These are phyloP conservation scores for Eudorina sp. DNA, from an alignment of 139 green algal species.

Conservation along the genomic window DNA sequence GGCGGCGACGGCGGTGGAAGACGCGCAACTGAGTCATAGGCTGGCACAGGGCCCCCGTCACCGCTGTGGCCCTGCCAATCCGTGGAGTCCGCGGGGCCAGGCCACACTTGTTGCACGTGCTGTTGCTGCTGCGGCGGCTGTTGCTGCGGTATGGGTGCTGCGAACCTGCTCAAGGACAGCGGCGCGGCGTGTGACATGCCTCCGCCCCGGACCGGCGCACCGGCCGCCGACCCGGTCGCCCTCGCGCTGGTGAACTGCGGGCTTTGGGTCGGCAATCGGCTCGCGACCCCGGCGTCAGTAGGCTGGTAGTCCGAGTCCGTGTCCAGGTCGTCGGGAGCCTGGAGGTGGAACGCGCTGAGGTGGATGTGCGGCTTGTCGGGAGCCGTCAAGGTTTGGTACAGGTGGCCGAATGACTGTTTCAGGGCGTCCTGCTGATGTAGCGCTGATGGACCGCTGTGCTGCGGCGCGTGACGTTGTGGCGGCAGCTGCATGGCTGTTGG, in stretches of 20 bases:
- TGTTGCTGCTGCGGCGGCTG: background rate
- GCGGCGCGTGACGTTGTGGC: too few species aligned
- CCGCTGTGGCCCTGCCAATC: background rate
- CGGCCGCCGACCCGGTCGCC: background rate
- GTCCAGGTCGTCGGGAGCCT: slow-evolving; percentile 1
- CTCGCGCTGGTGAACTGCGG: background rate
- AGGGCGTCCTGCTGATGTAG: background rate
- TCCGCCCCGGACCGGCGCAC: background rate
- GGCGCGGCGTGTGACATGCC: too few species aligned
- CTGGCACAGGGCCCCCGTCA: background rate
- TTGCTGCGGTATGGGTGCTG: too few species aligned
- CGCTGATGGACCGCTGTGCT: too few species aligned
- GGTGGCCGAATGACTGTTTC: background rate
- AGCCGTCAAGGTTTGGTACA: background rate
- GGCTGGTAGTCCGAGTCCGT: background rate
- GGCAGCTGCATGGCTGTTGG: too few species aligned
- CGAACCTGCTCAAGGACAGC: too few species aligned
- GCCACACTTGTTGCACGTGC: background rate
- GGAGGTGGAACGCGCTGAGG: slow-evolving; percentile 13
- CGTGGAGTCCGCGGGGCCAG: background rate
- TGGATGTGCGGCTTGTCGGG: background rate
- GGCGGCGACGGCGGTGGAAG: background rate
- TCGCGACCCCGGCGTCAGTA: background rate
- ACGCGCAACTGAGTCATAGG: background rate
- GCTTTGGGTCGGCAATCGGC: background rate